These are phyloP conservation scores for Hypoxylon sp. DNA, from an alignment of 2,329 filamentous ascomycete genomes.

Conservation along the genomic window DNA sequence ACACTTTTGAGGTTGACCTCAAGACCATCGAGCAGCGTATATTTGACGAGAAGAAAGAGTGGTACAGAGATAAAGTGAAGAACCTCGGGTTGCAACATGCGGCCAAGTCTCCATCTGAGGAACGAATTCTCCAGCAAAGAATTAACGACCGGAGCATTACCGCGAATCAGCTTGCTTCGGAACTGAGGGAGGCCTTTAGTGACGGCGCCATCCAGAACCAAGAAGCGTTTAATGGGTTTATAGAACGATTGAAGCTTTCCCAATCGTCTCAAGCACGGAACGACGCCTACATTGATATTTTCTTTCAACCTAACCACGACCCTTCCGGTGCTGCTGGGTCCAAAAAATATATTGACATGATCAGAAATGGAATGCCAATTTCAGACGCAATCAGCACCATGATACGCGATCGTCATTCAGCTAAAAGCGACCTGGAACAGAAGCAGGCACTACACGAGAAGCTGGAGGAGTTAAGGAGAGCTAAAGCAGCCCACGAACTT, in stretches of 20 bases:
- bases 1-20: conserved; percentile 60
- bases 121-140: conserved; percentile 50
- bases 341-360: conserved; percentile 60
- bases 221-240: conserved; percentile 53
- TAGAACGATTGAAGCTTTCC: conserved; percentile 54
- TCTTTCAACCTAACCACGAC: conserved; percentile 60
- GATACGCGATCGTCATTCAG: conserved; percentile 53
- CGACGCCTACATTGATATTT: conserved; percentile 59
- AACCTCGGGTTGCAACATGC: conserved; percentile 51
- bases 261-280: conserved; percentile 55
- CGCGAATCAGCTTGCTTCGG: conserved; percentile 49
- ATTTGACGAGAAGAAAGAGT: conserved; percentile 66
- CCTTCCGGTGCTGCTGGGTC: conserved; percentile 51
- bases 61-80: conserved; percentile 62
- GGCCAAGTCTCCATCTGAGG: conserved; percentile 47
- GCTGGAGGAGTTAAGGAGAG: conserved; percentile 64
- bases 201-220: conserved; percentile 45
- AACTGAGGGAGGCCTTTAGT: conserved; percentile 48
- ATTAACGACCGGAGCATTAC: conserved; percentile 51
- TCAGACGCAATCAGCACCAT: conserved; percentile 53
- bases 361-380: conserved; percentile 51
- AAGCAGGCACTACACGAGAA: conserved; percentile 56
- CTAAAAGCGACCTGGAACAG: conserved; percentile 55
- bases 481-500: conserved; percentile 61
- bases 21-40: conserved; percentile 66